Evolutionary conservation across 225 moss, liverwort and hornwort genomes (phyloP).

Genomic region (Antitrichia curtipendula): DNA sequence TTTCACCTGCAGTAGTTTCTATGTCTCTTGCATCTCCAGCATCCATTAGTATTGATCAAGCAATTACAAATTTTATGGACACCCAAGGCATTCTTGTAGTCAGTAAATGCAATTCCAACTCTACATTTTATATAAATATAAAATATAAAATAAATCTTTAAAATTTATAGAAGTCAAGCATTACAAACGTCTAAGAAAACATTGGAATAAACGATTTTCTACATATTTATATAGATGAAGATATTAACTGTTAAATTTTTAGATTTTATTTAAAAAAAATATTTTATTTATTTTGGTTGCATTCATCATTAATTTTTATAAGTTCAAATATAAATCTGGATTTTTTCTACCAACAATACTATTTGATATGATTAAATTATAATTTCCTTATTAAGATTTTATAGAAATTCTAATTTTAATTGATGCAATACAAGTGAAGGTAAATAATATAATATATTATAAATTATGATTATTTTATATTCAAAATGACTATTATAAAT

Average conservation of each 20-base stretch:
- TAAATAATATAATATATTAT: background rate
- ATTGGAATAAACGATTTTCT: too few relatives aligned
- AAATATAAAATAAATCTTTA: background rate
- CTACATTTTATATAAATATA: too few relatives aligned
- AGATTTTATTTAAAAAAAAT: background rate
- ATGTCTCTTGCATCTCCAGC: constrained; percentile 75
- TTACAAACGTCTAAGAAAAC: fast-evolving
- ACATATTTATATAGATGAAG: background rate
- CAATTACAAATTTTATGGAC: constrained; percentile 49
- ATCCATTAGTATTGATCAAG: constrained; percentile 92
- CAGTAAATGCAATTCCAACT: background rate
- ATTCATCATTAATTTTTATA: too few relatives aligned
- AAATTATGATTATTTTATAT: background rate
- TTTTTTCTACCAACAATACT: too few relatives aligned
- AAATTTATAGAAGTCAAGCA: background rate
- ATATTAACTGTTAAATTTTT: too few relatives aligned
- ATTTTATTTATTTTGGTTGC: background rate
- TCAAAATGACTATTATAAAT: background rate
- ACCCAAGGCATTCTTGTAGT: constrained; percentile 45
- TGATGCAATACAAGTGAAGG: too few relatives aligned
- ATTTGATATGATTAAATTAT: too few relatives aligned
- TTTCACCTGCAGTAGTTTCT: constrained; percentile 58
- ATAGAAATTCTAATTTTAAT: background rate
- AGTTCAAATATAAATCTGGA: background rate
- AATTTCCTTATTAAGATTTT: too few relatives aligned